Conservation (phyloP, 208 protist species). For the Acanthamoeba quina region DNA sequence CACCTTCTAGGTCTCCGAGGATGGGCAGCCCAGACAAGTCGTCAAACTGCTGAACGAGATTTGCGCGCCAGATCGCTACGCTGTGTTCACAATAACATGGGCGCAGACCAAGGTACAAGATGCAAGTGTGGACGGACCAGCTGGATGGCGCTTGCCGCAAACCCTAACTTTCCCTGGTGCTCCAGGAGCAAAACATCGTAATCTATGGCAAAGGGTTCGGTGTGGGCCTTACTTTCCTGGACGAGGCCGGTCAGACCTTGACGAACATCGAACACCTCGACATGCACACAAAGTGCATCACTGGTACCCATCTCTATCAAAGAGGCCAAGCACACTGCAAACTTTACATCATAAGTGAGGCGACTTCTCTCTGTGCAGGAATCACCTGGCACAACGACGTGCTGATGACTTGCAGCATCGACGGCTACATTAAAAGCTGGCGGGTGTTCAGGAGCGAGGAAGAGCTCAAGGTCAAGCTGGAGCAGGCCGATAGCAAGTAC, state of each 20-base stretch:
- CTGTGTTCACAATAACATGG: not conserved
- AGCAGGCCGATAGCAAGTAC: not conserved
- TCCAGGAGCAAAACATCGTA: conserved; percentile 17
- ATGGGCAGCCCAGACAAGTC: not conserved
- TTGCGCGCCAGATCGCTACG: not conserved
- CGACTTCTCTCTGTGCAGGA: not conserved
- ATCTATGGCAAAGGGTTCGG: conserved; percentile 47
- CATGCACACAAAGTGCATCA: conserved; percentile 38
- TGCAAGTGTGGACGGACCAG: not conserved
- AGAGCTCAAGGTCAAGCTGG: conserved; percentile 12
- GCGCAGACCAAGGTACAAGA: conserved; percentile 4
- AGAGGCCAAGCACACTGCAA: too few species aligned
- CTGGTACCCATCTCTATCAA: too few species aligned
- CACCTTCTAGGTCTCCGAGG: not conserved
- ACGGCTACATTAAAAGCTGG: conserved; percentile 47
- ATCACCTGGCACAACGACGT: conserved; percentile 36
- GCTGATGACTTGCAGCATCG: conserved; percentile 45
- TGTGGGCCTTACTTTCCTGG: not conserved
- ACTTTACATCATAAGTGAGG: too few species aligned
- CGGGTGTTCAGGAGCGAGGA: conserved; percentile 9
- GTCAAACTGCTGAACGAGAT: not conserved
- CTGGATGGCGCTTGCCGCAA: too few species aligned
- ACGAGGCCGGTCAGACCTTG: conserved; percentile 8
- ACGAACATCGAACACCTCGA: conserved; percentile 51
- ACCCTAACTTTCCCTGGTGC: not conserved